Base-by-base conservation (phyloP, 2,329 filamentous ascomycete species). In the Ramichloridium luteum region DNA sequence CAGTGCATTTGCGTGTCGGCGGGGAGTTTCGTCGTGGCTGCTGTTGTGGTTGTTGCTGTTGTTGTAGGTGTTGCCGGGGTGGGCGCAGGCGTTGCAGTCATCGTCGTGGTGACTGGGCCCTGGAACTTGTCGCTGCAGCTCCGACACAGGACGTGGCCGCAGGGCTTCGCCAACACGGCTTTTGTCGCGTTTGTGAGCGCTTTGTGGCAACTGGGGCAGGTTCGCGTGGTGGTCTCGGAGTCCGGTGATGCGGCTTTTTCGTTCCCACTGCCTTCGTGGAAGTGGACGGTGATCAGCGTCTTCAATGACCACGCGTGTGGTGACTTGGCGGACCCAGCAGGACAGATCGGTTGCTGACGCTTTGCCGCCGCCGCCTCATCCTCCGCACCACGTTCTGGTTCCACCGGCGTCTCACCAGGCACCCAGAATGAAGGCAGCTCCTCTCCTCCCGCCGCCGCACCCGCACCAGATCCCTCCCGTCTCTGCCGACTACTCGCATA, bases 361-460 rank as follows among this genome's bases (percentile, higher is more conserved):
- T 46, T 74, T 63, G 30, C 74, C 18, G 23, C 23, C 16, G 39
- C 44, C 30, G 39, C 36, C 25, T 67, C 69, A 35, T 59, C 51
- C 8, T 8, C n/a, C 8, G 8, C 8, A 23, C n/a, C n/a, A n/a
- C n/a, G n/a, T n/a, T n/a, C n/a, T n/a, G n/a, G n/a, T n/a, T n/a
- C n/a, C n/a, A n/a, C 8, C 1, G 85, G 84, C 0, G 82, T 92
- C 34, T 86, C 70, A 0, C 80, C 82, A 0, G 85, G 88, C 1
- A 88, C 79, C 90, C 88, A 96, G 60, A 96, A 96, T 0, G 84
- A 92, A 0, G 84, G 82, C 0, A 93, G 38, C n/a, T n/a, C n/a
- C n/a, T n/a, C n/a, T n/a, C n/a, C n/a, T n/a, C n/a, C n/a, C n/a
- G n/a, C n/a, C n/a, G n/a, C n/a, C 86, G 70, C 27, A 72, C 73